Evolutionary conservation across 352 stramenopile genomes (phyloP).

Genomic region (Sclerospora graminicola): DNA sequence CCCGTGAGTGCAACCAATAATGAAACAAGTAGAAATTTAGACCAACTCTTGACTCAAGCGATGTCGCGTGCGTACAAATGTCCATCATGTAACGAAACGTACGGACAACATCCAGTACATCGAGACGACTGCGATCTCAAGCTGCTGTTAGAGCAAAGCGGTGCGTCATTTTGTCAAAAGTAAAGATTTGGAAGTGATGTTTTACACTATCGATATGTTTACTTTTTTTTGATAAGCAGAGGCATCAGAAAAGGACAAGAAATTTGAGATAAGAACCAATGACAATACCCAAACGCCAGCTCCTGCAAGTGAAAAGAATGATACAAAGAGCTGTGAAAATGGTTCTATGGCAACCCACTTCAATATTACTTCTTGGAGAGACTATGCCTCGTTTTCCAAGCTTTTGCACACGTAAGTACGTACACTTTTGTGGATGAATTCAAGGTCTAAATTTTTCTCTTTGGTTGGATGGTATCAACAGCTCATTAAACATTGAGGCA

Average conservation of each 20-base stretch:
- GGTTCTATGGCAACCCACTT: too few relatives aligned
- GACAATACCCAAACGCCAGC: too few relatives aligned
- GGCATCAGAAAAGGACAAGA: background rate
- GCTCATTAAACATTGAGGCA: too few relatives aligned
- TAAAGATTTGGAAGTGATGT: too few relatives aligned
- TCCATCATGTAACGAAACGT: slow-evolving; percentile 36
- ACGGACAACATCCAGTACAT: slow-evolving; percentile 32
- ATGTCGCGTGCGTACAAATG: slow-evolving; percentile 33
- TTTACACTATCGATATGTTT: too few relatives aligned
- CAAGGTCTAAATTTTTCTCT: too few relatives aligned
- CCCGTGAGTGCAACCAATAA: too few relatives aligned
- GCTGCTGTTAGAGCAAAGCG: slow-evolving; percentile 49
- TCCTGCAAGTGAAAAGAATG: slow-evolving; percentile 1
- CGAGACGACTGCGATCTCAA: slow-evolving; percentile 46
- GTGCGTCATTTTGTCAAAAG: too few relatives aligned
- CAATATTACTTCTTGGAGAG: too few relatives aligned
- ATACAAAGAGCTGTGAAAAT: slow-evolving; percentile 4
- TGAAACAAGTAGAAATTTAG: slow-evolving; percentile 14
- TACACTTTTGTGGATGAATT: too few relatives aligned
- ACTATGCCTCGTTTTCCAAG: slow-evolving; percentile 63
- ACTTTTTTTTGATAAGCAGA: background rate
- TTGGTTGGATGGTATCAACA: too few relatives aligned
- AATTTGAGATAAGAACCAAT: background rate
- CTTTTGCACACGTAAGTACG: slow-evolving; percentile 53
- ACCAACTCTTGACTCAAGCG: slow-evolving; percentile 27